Conservation (phyloP, 2,329 filamentous ascomycete genomes). For the Phialophora tarda region DNA sequence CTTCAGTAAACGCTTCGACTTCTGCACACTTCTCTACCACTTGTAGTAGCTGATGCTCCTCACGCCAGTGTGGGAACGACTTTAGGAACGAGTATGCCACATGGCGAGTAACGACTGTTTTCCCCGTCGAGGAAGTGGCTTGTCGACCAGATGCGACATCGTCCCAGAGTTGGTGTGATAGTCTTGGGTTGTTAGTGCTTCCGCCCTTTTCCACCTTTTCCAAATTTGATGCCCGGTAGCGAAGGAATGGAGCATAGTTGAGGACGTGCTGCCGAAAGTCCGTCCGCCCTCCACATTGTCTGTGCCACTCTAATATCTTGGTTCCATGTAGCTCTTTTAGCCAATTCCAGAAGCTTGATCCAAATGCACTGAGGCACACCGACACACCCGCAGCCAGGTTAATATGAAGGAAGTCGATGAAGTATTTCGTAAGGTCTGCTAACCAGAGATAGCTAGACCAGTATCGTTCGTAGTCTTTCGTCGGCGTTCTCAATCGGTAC, state of each 20-base stretch:
- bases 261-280: conserved; percentile 70
- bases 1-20: conserved; percentile 34
- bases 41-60: conserved; percentile 59
- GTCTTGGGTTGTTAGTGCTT: conserved; percentile 33
- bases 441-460: conserved; percentile 72
- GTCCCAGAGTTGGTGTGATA: conserved; percentile 58
- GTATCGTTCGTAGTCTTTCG: conserved; percentile 63
- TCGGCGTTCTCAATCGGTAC: conserved; percentile 66
- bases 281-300: conserved; percentile 46
- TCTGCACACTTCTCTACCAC: conserved; percentile 50
- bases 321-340: conserved; percentile 53
- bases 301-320: conserved; percentile 59
- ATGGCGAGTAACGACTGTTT: conserved; percentile 73
- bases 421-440: conserved; percentile 71
- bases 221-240: conserved; percentile 67
- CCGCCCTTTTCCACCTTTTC: conserved; percentile 53
- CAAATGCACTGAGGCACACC: conserved; percentile 64
- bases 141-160: not conserved
- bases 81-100: conserved; percentile 65
- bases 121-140: conserved; percentile 21
- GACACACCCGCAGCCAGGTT: conserved; percentile 33
- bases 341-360: conserved; percentile 63
- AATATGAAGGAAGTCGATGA: conserved; percentile 66
- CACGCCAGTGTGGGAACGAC: conserved; percentile 40
- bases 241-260: conserved; percentile 67